Evolutionary conservation across 2,329 filamentous ascomycete genomes (phyloP).

Genomic region (Ophiostoma triangulosporum): DNA sequence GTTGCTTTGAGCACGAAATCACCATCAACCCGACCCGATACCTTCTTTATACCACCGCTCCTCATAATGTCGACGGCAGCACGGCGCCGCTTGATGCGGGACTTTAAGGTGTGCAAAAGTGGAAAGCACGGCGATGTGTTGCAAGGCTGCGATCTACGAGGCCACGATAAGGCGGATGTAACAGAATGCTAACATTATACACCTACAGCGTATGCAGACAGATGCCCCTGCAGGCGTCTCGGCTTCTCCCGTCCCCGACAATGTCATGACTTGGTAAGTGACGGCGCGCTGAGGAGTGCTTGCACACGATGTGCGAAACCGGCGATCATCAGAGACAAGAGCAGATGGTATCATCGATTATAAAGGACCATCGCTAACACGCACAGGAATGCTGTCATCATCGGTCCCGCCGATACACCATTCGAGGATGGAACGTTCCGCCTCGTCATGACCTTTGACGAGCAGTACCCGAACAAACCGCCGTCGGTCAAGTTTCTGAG

Average conservation of each 20-base stretch:
- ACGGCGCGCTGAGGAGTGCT: neutral
- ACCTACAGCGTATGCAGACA: slow-evolving; percentile 83
- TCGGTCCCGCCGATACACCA: slow-evolving; percentile 88
- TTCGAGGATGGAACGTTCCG: slow-evolving; percentile 98
- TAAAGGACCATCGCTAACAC: neutral
- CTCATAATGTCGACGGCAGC: slow-evolving; percentile 68
- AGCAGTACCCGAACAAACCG: slow-evolving; percentile 97
- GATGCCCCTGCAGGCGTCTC: slow-evolving; percentile 95
- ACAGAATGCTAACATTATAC: neutral
- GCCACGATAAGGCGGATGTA: neutral
- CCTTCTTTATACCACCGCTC: neutral
- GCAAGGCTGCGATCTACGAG: neutral
- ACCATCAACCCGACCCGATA: neutral
- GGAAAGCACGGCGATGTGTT: neutral
- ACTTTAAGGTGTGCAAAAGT: slow-evolving; percentile 70
- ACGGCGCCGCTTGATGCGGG: slow-evolving; percentile 91
- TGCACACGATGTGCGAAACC: too few species aligned
- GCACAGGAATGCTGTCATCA: slow-evolving; percentile 90
- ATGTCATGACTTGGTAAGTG: slow-evolving; percentile 87
- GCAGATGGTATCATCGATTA: neutral
- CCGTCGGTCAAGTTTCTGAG: slow-evolving; percentile 97
- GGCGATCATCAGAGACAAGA: too few species aligned
- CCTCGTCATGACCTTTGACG: slow-evolving; percentile 97
- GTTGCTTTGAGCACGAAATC: neutral
- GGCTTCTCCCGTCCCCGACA: slow-evolving; percentile 87